A percentile compares a stretch with the other conserved stretches of the same genome.
Conservation (phyloP, 2,329 filamentous ascomycete species). For the Arthrobotrys megalospora region DNA sequence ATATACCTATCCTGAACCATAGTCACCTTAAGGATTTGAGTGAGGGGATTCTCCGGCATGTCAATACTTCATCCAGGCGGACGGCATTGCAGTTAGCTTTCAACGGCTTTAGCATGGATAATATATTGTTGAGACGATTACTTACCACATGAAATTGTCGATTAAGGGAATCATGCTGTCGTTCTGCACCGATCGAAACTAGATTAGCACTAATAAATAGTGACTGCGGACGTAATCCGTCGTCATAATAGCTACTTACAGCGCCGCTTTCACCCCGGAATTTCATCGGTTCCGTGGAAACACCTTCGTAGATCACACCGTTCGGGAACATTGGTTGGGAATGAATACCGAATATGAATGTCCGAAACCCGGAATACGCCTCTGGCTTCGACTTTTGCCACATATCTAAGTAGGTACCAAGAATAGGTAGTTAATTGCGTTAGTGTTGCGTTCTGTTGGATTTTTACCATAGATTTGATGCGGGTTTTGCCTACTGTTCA, state of each 20-base stretch:
- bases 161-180: slow-evolving; percentile 93
- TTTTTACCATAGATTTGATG: background rate
- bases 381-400: slow-evolving; percentile 88
- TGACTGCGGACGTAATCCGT: no score
- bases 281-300: slow-evolving; percentile 80
- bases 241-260: slow-evolving; percentile 31
- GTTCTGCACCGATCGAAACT: slow-evolving; percentile 70
- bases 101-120: background rate
- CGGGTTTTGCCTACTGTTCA: slow-evolving; percentile 71
- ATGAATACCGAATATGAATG: slow-evolving; percentile 97
- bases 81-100: background rate
- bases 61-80: slow-evolving; percentile 67
- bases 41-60: slow-evolving; percentile 93
- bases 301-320: slow-evolving; percentile 89
- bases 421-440: background rate
- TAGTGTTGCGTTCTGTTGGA: slow-evolving; percentile 10
- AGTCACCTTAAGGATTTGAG: slow-evolving; percentile 76
- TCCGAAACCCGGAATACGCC: slow-evolving; percentile 90
- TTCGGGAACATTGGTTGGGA: slow-evolving; percentile 94
- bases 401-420: slow-evolving; percentile 74
- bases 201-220: background rate
- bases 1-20: background rate
- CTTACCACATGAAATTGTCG: slow-evolving; percentile 79
- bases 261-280: slow-evolving; percentile 95
- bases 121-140: background rate